A percentile compares a stretch with the other conserved stretches of the same genome.
Conservation (phyloP, 1,284 basidiomycete genomes). For the Cryptococcus jaspeensis region DNA sequence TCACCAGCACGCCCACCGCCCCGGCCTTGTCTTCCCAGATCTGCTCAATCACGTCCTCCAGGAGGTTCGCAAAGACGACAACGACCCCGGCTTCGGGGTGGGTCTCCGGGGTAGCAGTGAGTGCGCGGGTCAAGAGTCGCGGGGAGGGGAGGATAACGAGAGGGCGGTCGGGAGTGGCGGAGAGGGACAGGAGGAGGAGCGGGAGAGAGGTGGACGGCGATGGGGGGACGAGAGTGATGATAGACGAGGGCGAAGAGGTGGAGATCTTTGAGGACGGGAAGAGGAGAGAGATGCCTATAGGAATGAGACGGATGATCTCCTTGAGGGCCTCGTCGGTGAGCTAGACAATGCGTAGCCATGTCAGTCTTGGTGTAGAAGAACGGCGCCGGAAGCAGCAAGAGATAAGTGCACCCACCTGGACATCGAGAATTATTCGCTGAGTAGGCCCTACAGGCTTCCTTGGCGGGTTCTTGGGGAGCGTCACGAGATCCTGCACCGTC, state of each 20-base stretch:
- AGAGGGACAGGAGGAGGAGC: slow-evolving; percentile 39
- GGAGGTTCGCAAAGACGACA: slow-evolving; percentile 32
- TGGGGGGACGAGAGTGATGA: slow-evolving; percentile 37
- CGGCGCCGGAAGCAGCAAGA: too few species aligned
- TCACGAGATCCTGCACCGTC: slow-evolving; percentile 37
- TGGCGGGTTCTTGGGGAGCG: slow-evolving; percentile 12
- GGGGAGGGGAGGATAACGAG: slow-evolving; percentile 37
- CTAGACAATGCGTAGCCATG: slow-evolving; percentile 13
- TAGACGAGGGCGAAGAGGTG: slow-evolving; percentile 20
- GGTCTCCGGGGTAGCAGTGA: slow-evolving; percentile 1
- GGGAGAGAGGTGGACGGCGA: slow-evolving; percentile 35
- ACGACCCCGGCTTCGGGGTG: slow-evolving; percentile 35
- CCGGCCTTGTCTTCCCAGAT: slow-evolving; percentile 23
- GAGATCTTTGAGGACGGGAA: slow-evolving; percentile 28
- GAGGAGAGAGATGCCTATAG: slow-evolving; percentile 35
- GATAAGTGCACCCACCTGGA: slow-evolving; percentile 28
- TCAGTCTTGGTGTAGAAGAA: too few species aligned
- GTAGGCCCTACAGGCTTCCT: not conserved
- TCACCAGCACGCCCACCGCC: slow-evolving; percentile 27
- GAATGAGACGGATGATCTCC: slow-evolving; percentile 38
- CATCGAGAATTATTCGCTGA: slow-evolving; percentile 41
- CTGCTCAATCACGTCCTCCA: slow-evolving; percentile 35
- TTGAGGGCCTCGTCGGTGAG: slow-evolving; percentile 35
- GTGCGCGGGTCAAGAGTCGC: slow-evolving; percentile 22
- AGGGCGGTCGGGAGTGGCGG: slow-evolving; percentile 26